Evolutionary conservation across 208 protist species (phyloP).

Genomic region (Trypanosoma cruzi): DNA sequence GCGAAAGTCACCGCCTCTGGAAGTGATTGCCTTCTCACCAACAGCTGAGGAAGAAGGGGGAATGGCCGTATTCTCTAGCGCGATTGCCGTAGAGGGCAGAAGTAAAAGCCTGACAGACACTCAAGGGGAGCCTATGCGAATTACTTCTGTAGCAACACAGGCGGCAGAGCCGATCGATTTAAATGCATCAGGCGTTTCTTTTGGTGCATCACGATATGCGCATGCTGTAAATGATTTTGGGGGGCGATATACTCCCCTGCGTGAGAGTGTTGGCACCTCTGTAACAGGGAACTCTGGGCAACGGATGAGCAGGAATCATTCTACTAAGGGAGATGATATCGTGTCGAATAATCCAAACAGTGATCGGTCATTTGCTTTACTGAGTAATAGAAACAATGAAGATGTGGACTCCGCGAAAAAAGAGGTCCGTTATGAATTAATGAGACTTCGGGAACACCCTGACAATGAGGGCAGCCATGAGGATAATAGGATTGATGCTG

Average conservation of each 20-base stretch:
- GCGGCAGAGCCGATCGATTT: conserved; percentile 10
- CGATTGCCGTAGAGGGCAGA: not conserved
- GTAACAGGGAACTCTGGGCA: not conserved
- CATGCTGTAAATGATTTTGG: not conserved
- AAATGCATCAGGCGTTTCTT: not conserved
- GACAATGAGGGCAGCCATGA: conserved; percentile 14
- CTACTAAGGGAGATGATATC: not conserved
- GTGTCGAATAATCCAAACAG: not conserved
- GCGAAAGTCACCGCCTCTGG: conserved; percentile 15
- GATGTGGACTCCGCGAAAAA: not conserved
- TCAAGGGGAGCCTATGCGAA: not conserved
- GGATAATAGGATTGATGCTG: conserved; percentile 1
- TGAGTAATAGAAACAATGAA: not conserved
- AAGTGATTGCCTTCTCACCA: not conserved
- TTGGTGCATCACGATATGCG: not conserved
- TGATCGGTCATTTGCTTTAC: not conserved
- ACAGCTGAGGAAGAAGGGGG: not conserved
- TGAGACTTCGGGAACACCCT: not conserved
- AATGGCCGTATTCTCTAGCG: too few relatives aligned
- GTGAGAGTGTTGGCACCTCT: not conserved
- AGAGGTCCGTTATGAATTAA: not conserved
- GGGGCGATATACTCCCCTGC: not conserved
- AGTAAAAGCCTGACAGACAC: not conserved
- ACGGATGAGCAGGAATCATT: not conserved
- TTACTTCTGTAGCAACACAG: not conserved